These are phyloP conservation scores for Malus fusca DNA, from an alignment of 306 rosid species.

Conservation along the genomic window DNA sequence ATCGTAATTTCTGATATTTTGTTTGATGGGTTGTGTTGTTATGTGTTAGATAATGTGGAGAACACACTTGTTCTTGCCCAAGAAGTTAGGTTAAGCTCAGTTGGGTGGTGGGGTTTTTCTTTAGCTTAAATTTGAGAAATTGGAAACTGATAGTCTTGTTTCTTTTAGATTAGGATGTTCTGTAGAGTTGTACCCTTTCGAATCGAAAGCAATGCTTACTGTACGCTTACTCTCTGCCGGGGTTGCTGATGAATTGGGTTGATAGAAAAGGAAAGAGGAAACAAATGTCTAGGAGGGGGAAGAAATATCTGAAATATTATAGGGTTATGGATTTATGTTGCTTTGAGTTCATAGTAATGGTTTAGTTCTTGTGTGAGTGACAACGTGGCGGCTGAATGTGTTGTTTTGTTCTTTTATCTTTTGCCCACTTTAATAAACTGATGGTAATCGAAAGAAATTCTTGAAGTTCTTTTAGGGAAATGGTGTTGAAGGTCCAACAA, in stretches of 20 bases:
- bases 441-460: not conserved
- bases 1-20: not conserved
- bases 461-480: constrained; percentile 35
- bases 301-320: no score
- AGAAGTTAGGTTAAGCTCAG: not conserved
- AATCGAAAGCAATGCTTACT: not conserved
- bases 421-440: not conserved
- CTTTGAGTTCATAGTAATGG: not conserved
- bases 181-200: not conserved
- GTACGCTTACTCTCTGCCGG: not conserved
- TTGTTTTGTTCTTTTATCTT: not conserved
- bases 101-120: constrained; percentile 5
- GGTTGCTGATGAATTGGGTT: not conserved
- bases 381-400: not conserved
- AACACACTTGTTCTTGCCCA: not conserved
- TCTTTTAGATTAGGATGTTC: not conserved
- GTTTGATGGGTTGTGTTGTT: not conserved
- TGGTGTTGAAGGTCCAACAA: constrained; percentile 48
- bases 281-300: not conserved
- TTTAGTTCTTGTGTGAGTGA: not conserved
- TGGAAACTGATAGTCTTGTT: not conserved
- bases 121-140: not conserved
- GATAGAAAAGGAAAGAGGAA: not conserved
- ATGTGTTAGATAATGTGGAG: not conserved
- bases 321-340: not conserved